Base-by-base conservation (phyloP, 2,329 filamentous ascomycete genomes). In the Venturia carpophila region DNA sequence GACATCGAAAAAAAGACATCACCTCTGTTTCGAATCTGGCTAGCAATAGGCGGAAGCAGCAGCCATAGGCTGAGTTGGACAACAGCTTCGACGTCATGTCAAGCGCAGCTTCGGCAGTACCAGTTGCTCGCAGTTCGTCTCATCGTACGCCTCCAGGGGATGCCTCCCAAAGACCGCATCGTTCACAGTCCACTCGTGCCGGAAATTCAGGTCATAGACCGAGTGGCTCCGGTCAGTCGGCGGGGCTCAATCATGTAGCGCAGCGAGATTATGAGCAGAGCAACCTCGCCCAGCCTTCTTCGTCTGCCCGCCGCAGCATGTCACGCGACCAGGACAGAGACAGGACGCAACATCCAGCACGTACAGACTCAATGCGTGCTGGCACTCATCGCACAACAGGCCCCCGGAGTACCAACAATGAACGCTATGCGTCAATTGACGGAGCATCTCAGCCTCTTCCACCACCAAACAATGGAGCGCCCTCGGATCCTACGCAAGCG, bases 261-360 rank as follows among this genome's bases (percentile, higher is more conserved):
- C 85, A 88, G 71, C 82, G 87, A 75, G 90, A 94, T 77, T 87
- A 87, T 79, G 90, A 93, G 77, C 83, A 87, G 71, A 80, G 83
- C 71, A 87, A 87, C 79, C 76, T 89, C 78, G 83, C 84, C 71
- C 80, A 83, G 52, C 64, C 42, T 64, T 79, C 84, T 45, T 70
- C 76, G 63, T 75, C 78, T 69, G 82, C 80, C 77, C 85, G 83
- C 64, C 83, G 86, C 77, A 86, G 82, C 78, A 82, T 84, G 67
- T 88, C 86, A 71, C 83, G 82, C 74, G 88, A 90, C 71, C 81
- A 82, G 67, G 75, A 78, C 13, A 58, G 52, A 58, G 52, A 58
- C 69, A 73, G 74, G 65, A 71, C 74, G 65, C 73, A 74, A 27
- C 73, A 76, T 39, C 73, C 76, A 62, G 76, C 81, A 69, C 83